Evolutionary conservation across 331 rosid species (phyloP), one percentile per base, ranked within the genome.

Genomic region (Cydonia oblonga): DNA sequence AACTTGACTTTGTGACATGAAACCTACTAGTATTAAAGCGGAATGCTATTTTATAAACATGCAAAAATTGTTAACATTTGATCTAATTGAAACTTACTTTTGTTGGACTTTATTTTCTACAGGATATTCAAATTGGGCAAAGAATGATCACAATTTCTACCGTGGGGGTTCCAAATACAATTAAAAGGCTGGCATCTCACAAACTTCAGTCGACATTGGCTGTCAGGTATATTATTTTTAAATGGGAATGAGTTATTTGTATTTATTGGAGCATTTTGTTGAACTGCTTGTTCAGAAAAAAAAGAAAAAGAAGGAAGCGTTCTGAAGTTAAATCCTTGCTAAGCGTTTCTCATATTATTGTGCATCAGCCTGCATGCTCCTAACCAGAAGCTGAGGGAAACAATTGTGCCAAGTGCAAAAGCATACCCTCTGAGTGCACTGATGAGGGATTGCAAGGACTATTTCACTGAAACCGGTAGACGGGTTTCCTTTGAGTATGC

Each of bases 171-270:
- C 98, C 98, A 67, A 93, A 93, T 83, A 91, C 98, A 49, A 87
- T 93, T 66, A 88, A 78, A 82, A 91, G 64, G 91, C 79, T 93
- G 77, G 98, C 98, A 78, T 78, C 98, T 80, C 91, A 89, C 86
- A 93, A 91, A 78, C 97, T 93, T 84, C 98, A 93, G 75, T 93
- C 97, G 54, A 91, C 98, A 46, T 80, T 93, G 88, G 98, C 98
- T 12, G 92, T 93, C 87, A 93, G 98, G 98, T 93, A 38, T 69
- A n/a, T 62, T 10, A 52, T 72, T 28, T 61, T 28, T 28, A 23
- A 44, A 29, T 62, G 24, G 42, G 2, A 42, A 42, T 42, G 49
- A 28, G 66, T 29, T 62, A 29, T 29, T 15, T 29, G 42, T 15
- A 62, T 19, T 62, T 16, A 62, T 9, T 24, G 5, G 9, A 10